phyloP scores from a whole-genome alignment of 306 rosid species.

The Vigna angularis region DNA sequence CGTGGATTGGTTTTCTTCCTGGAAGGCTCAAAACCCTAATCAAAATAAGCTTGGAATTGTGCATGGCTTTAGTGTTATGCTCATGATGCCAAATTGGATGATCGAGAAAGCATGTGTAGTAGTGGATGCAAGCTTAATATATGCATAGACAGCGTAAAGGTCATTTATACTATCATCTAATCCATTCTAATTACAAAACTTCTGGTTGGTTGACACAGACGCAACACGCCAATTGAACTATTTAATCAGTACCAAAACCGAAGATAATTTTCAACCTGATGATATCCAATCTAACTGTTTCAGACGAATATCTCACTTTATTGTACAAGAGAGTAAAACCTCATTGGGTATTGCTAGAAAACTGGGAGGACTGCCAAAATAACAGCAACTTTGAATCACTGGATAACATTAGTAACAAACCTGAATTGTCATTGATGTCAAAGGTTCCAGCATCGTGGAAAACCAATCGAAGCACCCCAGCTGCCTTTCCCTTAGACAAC shows the following conservation, averaged over 20 bases:
- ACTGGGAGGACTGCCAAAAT: not conserved
- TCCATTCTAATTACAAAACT: not conserved
- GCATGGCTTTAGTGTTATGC: slow-evolving; percentile 1
- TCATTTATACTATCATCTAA: not conserved
- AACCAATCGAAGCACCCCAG: slow-evolving; percentile 91
- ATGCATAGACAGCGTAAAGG: no score
- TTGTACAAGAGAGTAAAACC: slow-evolving; percentile 3
- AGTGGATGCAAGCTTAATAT: not conserved
- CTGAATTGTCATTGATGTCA: slow-evolving; percentile 68
- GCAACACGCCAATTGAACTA: not conserved
- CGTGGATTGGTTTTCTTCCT: not conserved
- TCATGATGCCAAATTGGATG: slow-evolving; percentile 12
- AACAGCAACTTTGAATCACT: slow-evolving; percentile 5
- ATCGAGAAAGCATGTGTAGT: slow-evolving; percentile 22
- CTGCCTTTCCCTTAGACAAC: slow-evolving; percentile 74
- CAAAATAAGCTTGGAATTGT: not conserved
- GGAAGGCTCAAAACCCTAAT: not conserved
- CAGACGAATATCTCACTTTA: not conserved
- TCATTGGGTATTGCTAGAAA: not conserved
- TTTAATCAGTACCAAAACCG: not conserved
- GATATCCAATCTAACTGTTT: not conserved
- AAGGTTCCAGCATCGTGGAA: slow-evolving; percentile 97
- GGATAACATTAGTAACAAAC: slow-evolving; percentile 36
- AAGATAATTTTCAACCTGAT: not conserved
- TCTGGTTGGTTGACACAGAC: not conserved